phyloP scores from a whole-genome alignment of 1,284 basidiomycete genomes.

The Heterobasidion parviporum region DNA sequence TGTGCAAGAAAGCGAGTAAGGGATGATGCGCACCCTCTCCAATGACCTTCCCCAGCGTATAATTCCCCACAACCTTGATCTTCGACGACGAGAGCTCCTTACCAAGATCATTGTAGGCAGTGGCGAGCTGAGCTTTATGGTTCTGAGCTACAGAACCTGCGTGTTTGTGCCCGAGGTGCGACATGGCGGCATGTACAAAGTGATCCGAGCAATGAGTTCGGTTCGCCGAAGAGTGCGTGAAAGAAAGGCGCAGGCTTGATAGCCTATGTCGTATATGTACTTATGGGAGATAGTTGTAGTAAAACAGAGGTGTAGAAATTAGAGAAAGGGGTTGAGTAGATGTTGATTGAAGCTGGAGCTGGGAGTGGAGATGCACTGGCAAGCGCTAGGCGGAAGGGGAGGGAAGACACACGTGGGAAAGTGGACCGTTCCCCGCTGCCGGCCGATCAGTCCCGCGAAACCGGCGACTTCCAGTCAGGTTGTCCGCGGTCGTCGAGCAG shows the following conservation, averaged over 20 bases:
- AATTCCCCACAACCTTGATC: constrained; percentile 90
- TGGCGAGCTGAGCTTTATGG: constrained; percentile 80
- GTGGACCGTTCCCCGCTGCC: too few species aligned
- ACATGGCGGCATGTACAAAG: constrained; percentile 31
- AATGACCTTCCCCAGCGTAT: constrained; percentile 91
- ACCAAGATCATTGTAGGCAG: constrained; percentile 94
- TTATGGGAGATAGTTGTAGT: background rate
- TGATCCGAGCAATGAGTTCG: background rate
- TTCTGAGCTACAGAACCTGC: constrained; percentile 65
- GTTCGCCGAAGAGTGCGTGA: background rate
- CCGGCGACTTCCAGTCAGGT: too few species aligned
- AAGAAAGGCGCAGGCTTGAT: constrained; percentile 2
- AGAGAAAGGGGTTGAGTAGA: background rate
- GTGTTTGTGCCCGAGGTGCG: constrained; percentile 49
- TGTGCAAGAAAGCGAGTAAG: background rate
- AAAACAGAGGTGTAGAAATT: constrained; percentile 1
- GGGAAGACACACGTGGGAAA: too few species aligned
- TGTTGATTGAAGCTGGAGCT: background rate
- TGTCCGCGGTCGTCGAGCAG: too few species aligned
- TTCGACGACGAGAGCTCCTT: constrained; percentile 88
- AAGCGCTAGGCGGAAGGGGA: too few species aligned
- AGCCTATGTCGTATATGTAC: background rate
- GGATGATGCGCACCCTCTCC: constrained; percentile 72
- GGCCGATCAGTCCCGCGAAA: too few species aligned
- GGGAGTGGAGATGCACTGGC: too few species aligned